These are phyloP conservation scores for Backusella westeae DNA, from an alignment of 192 early-diverging fungal genomes.

Conservation along the genomic window DNA sequence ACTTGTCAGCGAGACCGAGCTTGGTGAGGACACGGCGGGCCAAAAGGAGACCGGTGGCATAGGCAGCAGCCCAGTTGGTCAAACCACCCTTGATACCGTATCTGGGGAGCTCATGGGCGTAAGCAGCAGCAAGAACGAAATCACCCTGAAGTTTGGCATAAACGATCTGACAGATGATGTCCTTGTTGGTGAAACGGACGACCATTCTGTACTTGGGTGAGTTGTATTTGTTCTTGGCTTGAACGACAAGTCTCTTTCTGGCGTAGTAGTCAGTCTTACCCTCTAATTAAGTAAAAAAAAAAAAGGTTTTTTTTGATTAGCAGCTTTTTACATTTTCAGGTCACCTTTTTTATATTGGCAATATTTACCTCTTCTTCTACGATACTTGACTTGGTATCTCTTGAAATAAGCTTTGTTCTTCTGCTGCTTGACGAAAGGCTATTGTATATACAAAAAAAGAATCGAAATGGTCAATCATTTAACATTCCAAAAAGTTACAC, in stretches of 20 bases:
- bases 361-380: slow-evolving; percentile 90
- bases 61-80: slow-evolving; percentile 99
- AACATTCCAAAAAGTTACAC: not conserved
- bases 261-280: slow-evolving; percentile 99
- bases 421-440: slow-evolving; percentile 41
- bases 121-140: slow-evolving; percentile 91
- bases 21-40: slow-evolving; percentile 95
- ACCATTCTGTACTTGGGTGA: slow-evolving; percentile 99
- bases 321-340: not conserved
- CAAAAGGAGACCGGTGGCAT: slow-evolving; percentile 95
- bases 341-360: not conserved
- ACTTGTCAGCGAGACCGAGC: slow-evolving; percentile 94
- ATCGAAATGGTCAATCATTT: not conserved
- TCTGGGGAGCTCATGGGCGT: slow-evolving; percentile 94
- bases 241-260: slow-evolving; percentile 96
- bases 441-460: not conserved
- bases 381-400: slow-evolving; percentile 99
- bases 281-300: slow-evolving; percentile 56
- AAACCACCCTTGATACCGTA: slow-evolving; percentile 98
- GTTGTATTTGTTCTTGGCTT: slow-evolving; percentile 99
- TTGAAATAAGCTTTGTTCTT: slow-evolving; percentile 90
- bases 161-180: slow-evolving; percentile 95
- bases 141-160: slow-evolving; percentile 99
- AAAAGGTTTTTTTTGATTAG: not conserved
- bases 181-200: slow-evolving; percentile 99